phyloP scores from a whole-genome alignment of 2,329 filamentous ascomycete genomes.

The Rhinocladiella similis region DNA sequence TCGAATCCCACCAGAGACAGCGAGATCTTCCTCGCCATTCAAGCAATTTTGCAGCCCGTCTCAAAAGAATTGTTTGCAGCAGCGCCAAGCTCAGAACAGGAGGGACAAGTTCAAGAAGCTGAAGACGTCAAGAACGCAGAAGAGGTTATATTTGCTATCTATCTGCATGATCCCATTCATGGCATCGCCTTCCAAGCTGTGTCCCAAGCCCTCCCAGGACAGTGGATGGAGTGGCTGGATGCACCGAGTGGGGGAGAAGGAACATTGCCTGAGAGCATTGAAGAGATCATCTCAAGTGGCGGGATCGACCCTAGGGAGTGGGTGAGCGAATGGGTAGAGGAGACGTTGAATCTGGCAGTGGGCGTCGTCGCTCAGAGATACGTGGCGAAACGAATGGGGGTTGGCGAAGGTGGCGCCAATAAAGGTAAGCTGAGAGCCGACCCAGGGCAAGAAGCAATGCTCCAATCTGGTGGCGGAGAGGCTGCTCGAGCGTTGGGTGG shows the following conservation, averaged over 20 bases:
- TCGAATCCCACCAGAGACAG: conserved; percentile 87
- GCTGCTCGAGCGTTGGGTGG: conserved; percentile 54
- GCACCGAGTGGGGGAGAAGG: conserved; percentile 54
- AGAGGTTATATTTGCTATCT: conserved; percentile 74
- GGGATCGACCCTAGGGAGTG: conserved; percentile 92
- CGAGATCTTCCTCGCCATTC: conserved; percentile 93
- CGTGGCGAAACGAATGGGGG: conserved; percentile 91
- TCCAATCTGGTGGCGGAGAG: conserved; percentile 61
- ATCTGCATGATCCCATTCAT: conserved; percentile 83
- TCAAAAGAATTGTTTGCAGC: conserved; percentile 67
- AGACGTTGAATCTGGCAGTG: conserved; percentile 72
- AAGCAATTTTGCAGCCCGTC: conserved; percentile 71
- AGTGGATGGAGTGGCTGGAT: conserved; percentile 92
- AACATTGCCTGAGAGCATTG: conserved; percentile 77
- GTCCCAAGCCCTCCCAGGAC: conserved; percentile 77
- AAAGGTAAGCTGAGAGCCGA: conserved; percentile 55
- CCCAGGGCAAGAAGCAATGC: conserved; percentile 54
- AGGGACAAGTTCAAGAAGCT: conserved; percentile 28
- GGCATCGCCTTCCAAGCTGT: conserved; percentile 82
- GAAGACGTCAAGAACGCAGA: conserved; percentile 48
- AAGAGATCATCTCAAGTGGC: conserved; percentile 72
- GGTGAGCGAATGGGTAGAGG: conserved; percentile 97
- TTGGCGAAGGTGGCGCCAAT: conserved; percentile 73
- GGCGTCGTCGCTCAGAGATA: conserved; percentile 92
- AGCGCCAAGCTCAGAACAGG: conserved; percentile 47